Conservation (phyloP, 176 grass and related monocot genomes). For the Eremochloa ophiuroides region DNA sequence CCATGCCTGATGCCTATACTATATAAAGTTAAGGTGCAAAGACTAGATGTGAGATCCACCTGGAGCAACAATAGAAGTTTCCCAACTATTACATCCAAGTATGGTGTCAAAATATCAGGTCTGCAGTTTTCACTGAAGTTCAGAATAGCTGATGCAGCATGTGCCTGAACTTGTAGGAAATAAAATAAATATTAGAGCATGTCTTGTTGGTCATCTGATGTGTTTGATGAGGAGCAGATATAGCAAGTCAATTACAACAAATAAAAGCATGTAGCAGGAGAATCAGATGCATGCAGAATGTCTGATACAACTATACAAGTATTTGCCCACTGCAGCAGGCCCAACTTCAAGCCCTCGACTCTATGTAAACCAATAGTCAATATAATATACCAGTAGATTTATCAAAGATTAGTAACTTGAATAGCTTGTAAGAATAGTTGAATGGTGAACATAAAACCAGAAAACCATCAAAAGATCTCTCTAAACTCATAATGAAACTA, state of each 20-base stretch:
- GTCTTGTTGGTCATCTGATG: constrained; percentile 6
- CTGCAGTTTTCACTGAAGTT: constrained; percentile 99
- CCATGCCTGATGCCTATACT: neutral
- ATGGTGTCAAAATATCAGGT: constrained; percentile 85
- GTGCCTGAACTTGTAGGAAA: constrained; percentile 52
- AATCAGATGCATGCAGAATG: neutral
- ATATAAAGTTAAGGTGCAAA: constrained; percentile 8
- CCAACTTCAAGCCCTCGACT: neutral
- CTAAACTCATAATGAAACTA: neutral
- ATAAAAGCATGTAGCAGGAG: neutral
- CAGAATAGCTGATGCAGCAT: constrained; percentile 86
- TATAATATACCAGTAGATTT: neutral
- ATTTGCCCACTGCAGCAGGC: constrained; percentile 10
- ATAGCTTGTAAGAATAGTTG: neutral
- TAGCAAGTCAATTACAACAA: constrained; percentile 13
- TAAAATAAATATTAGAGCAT: constrained; percentile 24
- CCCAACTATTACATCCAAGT: constrained; percentile 77
- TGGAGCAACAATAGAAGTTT: constrained; percentile 87
- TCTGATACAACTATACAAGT: neutral
- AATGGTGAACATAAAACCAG: neutral
- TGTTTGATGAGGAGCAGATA: constrained; percentile 9
- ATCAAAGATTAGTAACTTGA: neutral
- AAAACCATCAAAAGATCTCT: neutral
- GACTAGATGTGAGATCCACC: constrained; percentile 35
- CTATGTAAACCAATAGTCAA: neutral